phyloP scores from a whole-genome alignment of 225 moss, liverwort and hornwort genomes.

The Rhytidiadelphus loreus region DNA sequence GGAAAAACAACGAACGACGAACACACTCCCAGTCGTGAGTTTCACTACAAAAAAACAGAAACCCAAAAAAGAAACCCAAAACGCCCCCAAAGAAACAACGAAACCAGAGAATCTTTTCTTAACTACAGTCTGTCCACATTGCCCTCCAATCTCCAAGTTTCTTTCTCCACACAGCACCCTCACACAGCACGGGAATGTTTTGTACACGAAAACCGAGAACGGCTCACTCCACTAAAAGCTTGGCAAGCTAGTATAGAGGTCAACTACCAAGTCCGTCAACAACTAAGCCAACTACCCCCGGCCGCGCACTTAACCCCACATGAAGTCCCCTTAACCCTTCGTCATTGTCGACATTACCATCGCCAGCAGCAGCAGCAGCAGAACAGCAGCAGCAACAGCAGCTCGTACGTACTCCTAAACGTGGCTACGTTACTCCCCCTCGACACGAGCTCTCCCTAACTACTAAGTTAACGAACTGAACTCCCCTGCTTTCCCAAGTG shows the following conservation, averaged over 20 bases:
- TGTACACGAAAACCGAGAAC: not conserved
- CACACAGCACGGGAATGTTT: not conserved
- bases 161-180: not conserved
- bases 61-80: not conserved
- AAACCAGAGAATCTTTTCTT: not conserved
- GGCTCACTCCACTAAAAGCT: not conserved
- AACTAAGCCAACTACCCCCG: not conserved
- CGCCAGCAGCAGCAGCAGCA: not conserved
- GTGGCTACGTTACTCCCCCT: not conserved
- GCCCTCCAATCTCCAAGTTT: not conserved
- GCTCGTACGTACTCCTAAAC: not conserved
- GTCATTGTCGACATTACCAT: slow-evolving; percentile 8
- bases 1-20: not conserved
- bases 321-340: not conserved
- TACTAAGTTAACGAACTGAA: not conserved
- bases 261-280: slow-evolving; percentile 17
- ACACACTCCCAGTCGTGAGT: not conserved
- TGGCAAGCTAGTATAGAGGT: not conserved
- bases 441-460: not conserved
- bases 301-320: not conserved
- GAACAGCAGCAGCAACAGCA: not conserved
- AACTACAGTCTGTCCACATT: not conserved
- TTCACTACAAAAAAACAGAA: not conserved
- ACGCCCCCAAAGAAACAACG: not conserved
- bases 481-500: not conserved